These are phyloP conservation scores for Closterium sp. DNA, from an alignment of 139 green algal genomes.

Conservation along the genomic window DNA sequence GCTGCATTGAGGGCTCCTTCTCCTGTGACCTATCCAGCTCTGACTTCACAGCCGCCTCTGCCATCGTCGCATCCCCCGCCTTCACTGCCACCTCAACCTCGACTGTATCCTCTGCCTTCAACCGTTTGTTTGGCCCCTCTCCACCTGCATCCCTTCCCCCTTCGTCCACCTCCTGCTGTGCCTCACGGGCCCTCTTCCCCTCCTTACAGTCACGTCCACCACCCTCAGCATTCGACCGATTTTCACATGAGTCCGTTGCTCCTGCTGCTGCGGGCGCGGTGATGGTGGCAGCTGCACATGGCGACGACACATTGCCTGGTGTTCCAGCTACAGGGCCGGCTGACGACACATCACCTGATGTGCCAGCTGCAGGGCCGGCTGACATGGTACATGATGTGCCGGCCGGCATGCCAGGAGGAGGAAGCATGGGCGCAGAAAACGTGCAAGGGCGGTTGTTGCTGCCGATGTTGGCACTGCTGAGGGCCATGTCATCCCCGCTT, in stretches of 20 bases:
- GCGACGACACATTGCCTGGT: background rate
- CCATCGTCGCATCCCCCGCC: no score
- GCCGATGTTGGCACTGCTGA: background rate
- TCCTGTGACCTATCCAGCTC: background rate
- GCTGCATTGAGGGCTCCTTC: background rate
- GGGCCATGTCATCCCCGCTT: background rate
- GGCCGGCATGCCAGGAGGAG: no score
- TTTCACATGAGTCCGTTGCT: background rate
- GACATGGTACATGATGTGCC: no score
- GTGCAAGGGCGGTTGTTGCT: background rate
- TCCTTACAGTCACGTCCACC: background rate
- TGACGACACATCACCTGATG: no score
- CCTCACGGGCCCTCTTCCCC: background rate
- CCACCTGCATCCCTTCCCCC: background rate
- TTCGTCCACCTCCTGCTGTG: background rate
- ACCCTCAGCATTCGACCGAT: no score
- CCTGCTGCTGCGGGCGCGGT: background rate
- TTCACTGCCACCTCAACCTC: background rate
- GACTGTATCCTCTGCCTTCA: background rate
- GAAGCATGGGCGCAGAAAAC: no score
- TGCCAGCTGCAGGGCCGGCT: background rate
- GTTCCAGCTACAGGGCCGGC: no score
- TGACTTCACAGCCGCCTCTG: no score
- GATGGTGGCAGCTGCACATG: background rate
- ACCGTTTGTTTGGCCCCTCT: background rate